Base-by-base conservation (phyloP, 1,139 yeast genomes). In the Lodderomyces parapsilosis region DNA sequence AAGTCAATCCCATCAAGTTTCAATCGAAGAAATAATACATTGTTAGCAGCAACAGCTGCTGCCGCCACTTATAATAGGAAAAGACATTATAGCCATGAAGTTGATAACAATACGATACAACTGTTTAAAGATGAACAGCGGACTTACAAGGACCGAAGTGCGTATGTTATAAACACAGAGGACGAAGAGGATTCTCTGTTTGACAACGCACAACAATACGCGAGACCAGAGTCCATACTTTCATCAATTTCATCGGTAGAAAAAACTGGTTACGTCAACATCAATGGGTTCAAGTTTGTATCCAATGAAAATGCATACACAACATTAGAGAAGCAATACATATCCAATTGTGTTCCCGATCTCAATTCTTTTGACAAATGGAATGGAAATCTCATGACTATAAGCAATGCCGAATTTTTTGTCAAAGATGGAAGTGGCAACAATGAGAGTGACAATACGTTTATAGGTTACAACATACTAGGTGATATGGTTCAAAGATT, bases 281-380 rank as follows among this genome's bases (percentile, higher is more conserved):
- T 64, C 17, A 48, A 54, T 36, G 57, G 58, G 10, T 50, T 43
- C 37, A 53, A 56, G 34, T 54, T 66, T 19, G 49, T 50, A 18
- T 58, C 64, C n/a, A 51, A 51, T 36, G 70, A 66, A n/a, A 53
- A 52, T 39, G 48, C 42, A 36, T 63, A 60, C 48, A 54, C 62
- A 30, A 48, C 62, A 3, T 47, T 61, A 30, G 76, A 71, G 44
- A 65, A 65, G 44, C 66, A 62, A 47, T 68, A 63, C 51, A 68
- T 71, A 15, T 62, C 66, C 42, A 64, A 65, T 45, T 70, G 77
- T 51, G 54, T 71, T 19, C 75, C 76, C 3, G 60, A 55, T 39
- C 60, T 72, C 43, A 68, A 70, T 49, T 65, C 75, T 11, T 71
- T 47, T 49, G 77, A 71, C 49, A 62, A 56, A 44, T 72, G 78